Evolutionary conservation across 2,329 filamentous ascomycete species (phyloP).

Genomic region (Aspergillus spinulosporus): DNA sequence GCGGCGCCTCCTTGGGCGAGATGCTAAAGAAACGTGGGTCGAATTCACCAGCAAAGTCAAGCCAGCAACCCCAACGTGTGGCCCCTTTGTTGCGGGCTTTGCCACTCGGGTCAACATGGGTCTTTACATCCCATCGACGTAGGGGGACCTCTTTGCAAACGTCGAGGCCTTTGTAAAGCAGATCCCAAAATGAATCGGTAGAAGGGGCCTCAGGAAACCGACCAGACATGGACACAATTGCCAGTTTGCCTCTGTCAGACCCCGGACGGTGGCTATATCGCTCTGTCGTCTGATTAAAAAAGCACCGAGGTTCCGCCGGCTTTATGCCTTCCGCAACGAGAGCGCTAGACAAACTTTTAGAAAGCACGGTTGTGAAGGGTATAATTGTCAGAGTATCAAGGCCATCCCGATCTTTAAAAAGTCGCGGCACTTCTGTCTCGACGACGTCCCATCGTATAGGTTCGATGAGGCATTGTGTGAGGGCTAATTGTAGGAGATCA

Average conservation of each 20-base stretch:
- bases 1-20: slow-evolving; percentile 75
- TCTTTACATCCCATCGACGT: slow-evolving; percentile 3
- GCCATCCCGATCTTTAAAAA: background rate
- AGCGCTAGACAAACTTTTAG: slow-evolving; percentile 1
- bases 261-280: background rate
- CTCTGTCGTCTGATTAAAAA: background rate
- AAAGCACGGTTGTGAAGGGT: slow-evolving; percentile 2
- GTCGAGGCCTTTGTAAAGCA: slow-evolving; percentile 1
- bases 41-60: slow-evolving; percentile 60
- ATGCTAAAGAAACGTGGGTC: slow-evolving; percentile 86
- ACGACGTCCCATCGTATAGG: slow-evolving; percentile 6
- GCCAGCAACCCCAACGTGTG: slow-evolving; percentile 3
- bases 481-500: background rate
- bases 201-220: slow-evolving; percentile 1
- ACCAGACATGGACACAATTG: slow-evolving; percentile 7
- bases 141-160: background rate
- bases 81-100: background rate
- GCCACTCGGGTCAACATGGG: slow-evolving; percentile 1
- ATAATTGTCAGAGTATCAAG: background rate
- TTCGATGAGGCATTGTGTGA: slow-evolving; percentile 1
- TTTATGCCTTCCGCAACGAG: background rate
- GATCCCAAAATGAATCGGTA: slow-evolving; percentile 3
- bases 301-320: background rate
- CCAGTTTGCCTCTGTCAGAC: background rate
- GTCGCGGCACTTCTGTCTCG: slow-evolving; percentile 1